Percentiles rank a stretch among this genome's conserved stretches.
Evolutionary conservation across 805 yeast genomes (phyloP).

Genomic region (Nakazawaea anatomiae): DNA sequence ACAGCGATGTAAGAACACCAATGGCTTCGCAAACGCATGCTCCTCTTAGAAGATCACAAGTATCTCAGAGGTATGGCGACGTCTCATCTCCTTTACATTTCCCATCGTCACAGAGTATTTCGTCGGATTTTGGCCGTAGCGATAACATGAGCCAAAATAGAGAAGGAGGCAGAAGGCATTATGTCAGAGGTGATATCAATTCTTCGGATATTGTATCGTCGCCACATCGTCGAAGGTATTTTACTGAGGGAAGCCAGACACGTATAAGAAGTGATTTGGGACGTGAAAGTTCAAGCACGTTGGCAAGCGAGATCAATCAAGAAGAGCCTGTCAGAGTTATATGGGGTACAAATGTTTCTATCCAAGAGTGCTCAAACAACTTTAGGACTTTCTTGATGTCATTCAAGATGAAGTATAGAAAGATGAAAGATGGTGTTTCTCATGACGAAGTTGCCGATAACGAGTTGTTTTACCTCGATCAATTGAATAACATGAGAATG

Average conservation of each 20-base stretch:
- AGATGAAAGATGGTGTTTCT: constrained; percentile 35
- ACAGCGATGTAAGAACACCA: constrained; percentile 3
- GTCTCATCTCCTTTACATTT: constrained; percentile 47
- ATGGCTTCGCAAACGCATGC: constrained; percentile 26
- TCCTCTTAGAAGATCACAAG: constrained; percentile 20
- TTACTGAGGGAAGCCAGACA: constrained; percentile 34
- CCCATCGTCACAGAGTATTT: constrained; percentile 28
- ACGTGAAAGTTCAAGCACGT: constrained; percentile 12
- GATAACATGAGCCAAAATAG: constrained; percentile 35
- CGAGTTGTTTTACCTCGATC: constrained; percentile 65
- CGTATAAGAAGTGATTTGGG: constrained; percentile 16
- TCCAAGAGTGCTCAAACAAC: constrained; percentile 74
- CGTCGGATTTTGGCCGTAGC: constrained; percentile 17
- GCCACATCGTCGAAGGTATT: constrained; percentile 58
- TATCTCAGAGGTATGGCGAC: constrained; percentile 21
- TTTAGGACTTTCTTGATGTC: constrained; percentile 82
- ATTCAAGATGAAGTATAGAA: constrained; percentile 74
- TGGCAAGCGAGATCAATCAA: constrained; percentile 26
- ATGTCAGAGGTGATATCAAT: constrained; percentile 73
- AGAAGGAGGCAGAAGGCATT: constrained; percentile 37
- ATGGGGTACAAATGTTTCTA: constrained; percentile 98
- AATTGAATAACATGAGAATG: constrained; percentile 67
- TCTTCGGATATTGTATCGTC: constrained; percentile 64
- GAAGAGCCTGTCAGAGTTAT: constrained; percentile 85
- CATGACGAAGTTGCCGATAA: constrained; percentile 53